Base-by-base conservation (phyloP, 805 yeast genomes). In the Wickerhamiella azyma region DNA sequence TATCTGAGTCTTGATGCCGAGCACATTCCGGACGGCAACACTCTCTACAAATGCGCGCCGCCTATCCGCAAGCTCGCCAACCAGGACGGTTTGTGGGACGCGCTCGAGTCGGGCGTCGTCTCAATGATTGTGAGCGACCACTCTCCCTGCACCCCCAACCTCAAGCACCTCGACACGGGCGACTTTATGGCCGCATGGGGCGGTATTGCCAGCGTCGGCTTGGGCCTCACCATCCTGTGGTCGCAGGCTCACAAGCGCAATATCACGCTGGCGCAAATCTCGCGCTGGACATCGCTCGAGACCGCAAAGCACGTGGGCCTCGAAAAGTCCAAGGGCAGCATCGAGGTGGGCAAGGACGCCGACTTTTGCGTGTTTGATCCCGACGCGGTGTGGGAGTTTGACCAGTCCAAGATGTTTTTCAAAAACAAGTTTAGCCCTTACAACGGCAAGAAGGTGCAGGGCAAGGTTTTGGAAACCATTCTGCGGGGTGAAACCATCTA, bases 141-240 rank as follows among this genome's bases (percentile, higher is more conserved):
- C 66, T 85, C 95, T 2, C 97, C 96, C 2, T 88, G 97, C 65
- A 85, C 95, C 0, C 95, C 96, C 0, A 84, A 85, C 50, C 68
- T 88, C 58, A 88, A 88, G 63, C 81, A 82, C 18, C 67, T 86
- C 44, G 81, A 77, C 13, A 70, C 75, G 48, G 96, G 96, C 37
- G 95, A 89, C 60, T 88, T 88, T 62, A 76, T 85, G 59, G 73
- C 77, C 36, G 94, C 96, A 1, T 88, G 97, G 97, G 97, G 96
- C 39, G 97, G 97, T 17, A 85, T 88, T 36, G 73, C 94, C 2
- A 83, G 94, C 1, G 92, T 88, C 32, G 97, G 97, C 0, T 74
- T 89, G 36, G 96, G 96, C 0, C 70, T 88, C 39, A 81, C 94
- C 0, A 70, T 86, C 32, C 63, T 88, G 45, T 78, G 74, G 70